A percentile compares a stretch with the other conserved stretches of the same genome.
Evolutionary conservation across 208 protist species (phyloP).

Genomic region (Trichomonas vaginalis): DNA sequence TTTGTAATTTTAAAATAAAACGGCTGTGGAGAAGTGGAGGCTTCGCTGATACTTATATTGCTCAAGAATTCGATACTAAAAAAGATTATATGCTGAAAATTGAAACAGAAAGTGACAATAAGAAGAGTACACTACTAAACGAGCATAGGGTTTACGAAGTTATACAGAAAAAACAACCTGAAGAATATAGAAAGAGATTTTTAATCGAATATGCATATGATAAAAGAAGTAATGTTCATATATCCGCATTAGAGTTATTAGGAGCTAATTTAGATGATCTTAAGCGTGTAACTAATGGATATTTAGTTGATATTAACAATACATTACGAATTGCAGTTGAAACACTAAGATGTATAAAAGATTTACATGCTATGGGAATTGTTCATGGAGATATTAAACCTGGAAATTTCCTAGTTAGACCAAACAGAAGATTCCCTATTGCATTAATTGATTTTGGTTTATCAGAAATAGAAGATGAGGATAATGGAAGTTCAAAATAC

Average conservation of each 20-base stretch:
- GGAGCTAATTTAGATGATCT: background rate
- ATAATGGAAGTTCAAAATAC: background rate
- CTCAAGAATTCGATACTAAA: background rate
- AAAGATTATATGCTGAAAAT: background rate
- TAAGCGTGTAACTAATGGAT: background rate
- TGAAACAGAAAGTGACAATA: background rate
- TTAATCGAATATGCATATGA: background rate
- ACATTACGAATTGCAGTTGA: background rate
- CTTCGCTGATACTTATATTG: background rate
- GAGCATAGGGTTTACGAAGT: background rate
- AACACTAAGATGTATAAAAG: background rate
- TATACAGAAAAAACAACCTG: background rate
- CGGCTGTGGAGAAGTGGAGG: background rate
- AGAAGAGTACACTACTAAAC: background rate
- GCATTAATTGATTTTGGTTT: background rate
- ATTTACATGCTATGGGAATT: background rate
- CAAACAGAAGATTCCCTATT: background rate
- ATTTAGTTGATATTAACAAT: background rate
- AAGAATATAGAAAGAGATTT: background rate
- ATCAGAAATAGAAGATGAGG: background rate
- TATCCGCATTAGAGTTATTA: background rate
- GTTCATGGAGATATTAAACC: background rate
- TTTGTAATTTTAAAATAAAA: background rate
- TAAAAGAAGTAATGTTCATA: background rate
- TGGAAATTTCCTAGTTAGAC: background rate